These are phyloP conservation scores for Chrysoporthe austroafricana DNA, from an alignment of 2,329 filamentous ascomycete genomes.

Conservation along the genomic window DNA sequence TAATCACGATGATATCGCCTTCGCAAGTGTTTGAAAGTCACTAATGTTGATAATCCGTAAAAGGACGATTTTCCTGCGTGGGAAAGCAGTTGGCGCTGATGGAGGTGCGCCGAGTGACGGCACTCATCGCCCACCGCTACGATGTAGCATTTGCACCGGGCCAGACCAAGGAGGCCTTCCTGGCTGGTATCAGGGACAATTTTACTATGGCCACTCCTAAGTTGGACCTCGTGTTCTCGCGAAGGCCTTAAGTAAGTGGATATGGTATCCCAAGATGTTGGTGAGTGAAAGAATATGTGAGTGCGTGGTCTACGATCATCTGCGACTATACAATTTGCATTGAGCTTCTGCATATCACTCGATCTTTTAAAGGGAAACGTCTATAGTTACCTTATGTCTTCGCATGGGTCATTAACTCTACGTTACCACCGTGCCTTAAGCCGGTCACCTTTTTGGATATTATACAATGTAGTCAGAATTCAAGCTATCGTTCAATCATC, in stretches of 20 bases:
- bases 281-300: background rate
- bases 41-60: background rate
- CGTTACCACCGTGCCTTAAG: too few relatives aligned
- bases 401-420: too few relatives aligned
- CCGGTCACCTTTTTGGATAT: too few relatives aligned
- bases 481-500: too few relatives aligned
- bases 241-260: background rate
- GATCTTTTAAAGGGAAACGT: background rate
- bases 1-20: background rate
- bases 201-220: conserved; percentile 28
- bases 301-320: too few relatives aligned
- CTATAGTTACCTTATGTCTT: too few relatives aligned
- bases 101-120: conserved; percentile 24
- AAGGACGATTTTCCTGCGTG: conserved; percentile 24
- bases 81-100: conserved; percentile 25
- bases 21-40: background rate
- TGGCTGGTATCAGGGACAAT: conserved; percentile 32
- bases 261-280: background rate
- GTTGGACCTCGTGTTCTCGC: conserved; percentile 17
- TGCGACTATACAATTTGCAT: too few relatives aligned
- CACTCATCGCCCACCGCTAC: conserved; percentile 31
- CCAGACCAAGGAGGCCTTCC: conserved; percentile 30
- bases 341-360: background rate
- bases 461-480: too few relatives aligned
- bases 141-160: conserved; percentile 28